A percentile compares a stretch with the other conserved stretches of the same genome.
These are phyloP conservation scores for grape (Vitis vinifera) DNA, from an alignment of 164 flowering plant genomes.

Conservation along the genomic window DNA sequence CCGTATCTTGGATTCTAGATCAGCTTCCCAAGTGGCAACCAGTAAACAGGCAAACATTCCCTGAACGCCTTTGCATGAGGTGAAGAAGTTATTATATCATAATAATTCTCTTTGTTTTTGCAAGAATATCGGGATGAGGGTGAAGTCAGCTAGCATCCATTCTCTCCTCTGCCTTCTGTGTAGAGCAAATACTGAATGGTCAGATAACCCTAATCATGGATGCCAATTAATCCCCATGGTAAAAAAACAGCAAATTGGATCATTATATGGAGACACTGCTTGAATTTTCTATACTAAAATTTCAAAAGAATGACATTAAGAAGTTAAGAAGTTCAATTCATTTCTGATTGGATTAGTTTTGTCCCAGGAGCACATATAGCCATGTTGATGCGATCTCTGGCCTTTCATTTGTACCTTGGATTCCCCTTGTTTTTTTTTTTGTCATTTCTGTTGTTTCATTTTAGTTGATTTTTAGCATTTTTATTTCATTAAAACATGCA, in stretches of 20 bases:
- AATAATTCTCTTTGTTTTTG: too few species aligned
- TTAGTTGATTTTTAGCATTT: constrained; percentile 8
- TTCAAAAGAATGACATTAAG: background rate
- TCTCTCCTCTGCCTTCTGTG: constrained; percentile 14
- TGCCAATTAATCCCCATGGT: background rate
- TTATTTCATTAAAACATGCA: background rate
- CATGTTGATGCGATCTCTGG: background rate
- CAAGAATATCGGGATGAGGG: constrained; percentile 8
- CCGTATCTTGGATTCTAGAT: constrained; percentile 34
- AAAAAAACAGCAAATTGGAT: background rate
- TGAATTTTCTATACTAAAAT: background rate
- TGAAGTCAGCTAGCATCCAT: background rate
- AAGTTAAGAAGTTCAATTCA: background rate
- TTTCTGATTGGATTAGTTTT: background rate
- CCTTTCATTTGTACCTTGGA: background rate
- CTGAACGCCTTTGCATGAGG: constrained; percentile 33
- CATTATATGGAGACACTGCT: background rate
- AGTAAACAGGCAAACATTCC: constrained; percentile 33
- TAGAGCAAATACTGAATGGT: constrained; percentile 10
- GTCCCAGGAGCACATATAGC: background rate
- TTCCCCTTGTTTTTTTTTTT: background rate
- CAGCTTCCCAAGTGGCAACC: constrained; percentile 39
- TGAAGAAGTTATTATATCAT: background rate
- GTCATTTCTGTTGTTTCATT: background rate
- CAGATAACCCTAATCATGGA: background rate